A percentile compares a stretch with the other conserved stretches of the same genome.
phyloP scores from a whole-genome alignment of 768 basidiomycete genomes.

The Russula sp. region DNA sequence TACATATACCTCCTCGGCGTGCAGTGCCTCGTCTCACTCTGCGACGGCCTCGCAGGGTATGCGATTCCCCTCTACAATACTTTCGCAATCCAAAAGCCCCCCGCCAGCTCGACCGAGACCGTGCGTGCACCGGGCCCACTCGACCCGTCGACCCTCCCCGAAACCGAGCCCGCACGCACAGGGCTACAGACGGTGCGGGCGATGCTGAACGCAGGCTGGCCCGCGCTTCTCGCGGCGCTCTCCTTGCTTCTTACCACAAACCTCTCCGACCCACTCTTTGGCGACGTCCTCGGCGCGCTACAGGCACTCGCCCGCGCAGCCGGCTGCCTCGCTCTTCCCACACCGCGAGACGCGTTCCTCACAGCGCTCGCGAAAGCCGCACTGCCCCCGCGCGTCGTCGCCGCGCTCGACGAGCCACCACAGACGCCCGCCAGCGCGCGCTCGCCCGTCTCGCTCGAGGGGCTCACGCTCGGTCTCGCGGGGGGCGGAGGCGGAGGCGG shows the following conservation, averaged over 20 bases:
- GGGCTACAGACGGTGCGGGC: slow-evolving; percentile 60
- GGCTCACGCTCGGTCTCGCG: slow-evolving; percentile 45
- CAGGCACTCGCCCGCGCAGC: slow-evolving; percentile 83
- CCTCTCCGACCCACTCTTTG: slow-evolving; percentile 87
- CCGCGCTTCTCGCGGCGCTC: slow-evolving; percentile 81
- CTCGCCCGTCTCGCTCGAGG: slow-evolving; percentile 52
- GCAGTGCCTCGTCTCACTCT: slow-evolving; percentile 79
- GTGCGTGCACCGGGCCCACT: slow-evolving; percentile 69
- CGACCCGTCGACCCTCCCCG: slow-evolving; percentile 48
- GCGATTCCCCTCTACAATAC: slow-evolving; percentile 66
- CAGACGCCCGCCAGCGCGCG: slow-evolving; percentile 51
- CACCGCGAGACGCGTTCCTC: slow-evolving; percentile 93
- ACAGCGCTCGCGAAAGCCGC: slow-evolving; percentile 85
- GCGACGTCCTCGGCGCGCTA: slow-evolving; percentile 73
- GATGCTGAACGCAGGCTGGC: slow-evolving; percentile 88
- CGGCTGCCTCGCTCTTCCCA: slow-evolving; percentile 79
- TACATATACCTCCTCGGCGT: slow-evolving; percentile 90
- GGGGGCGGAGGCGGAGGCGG: slow-evolving; percentile 20
- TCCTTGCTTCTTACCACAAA: slow-evolving; percentile 88
- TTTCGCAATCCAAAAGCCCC: slow-evolving; percentile 56
- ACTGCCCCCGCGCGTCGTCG: slow-evolving; percentile 85
- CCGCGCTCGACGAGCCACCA: slow-evolving; percentile 59
- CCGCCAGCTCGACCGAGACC: slow-evolving; percentile 52
- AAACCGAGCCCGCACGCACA: slow-evolving; percentile 44
- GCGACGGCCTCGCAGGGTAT: slow-evolving; percentile 75